Evolutionary conservation across 805 yeast genomes (phyloP).

Genomic region (Limtongia smithiae): DNA sequence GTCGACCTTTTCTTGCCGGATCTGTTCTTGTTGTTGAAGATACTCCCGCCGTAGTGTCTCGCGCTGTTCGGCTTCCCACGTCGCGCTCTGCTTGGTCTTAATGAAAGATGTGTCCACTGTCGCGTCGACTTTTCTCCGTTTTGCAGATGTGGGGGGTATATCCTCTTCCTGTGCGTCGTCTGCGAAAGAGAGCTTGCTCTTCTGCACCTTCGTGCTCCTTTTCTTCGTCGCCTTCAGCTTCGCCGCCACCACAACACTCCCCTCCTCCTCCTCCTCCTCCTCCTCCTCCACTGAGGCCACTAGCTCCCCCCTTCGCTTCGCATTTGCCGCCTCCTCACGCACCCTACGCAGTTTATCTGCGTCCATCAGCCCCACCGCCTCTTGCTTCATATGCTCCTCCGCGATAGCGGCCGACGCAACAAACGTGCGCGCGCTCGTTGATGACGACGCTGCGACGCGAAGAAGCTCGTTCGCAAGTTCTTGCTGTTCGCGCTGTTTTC

Average conservation of each 20-base stretch:
- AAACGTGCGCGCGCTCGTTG: slow-evolving; percentile 4
- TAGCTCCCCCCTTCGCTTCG: no score
- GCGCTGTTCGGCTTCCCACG: slow-evolving; percentile 15
- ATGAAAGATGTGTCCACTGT: slow-evolving; percentile 29
- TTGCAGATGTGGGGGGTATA: neutral
- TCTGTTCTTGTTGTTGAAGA: slow-evolving; percentile 23
- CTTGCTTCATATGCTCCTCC: slow-evolving; percentile 6
- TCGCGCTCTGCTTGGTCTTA: slow-evolving; percentile 20
- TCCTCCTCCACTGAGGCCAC: neutral
- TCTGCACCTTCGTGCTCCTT: slow-evolving; percentile 12
- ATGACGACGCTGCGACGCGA: slow-evolving; percentile 2
- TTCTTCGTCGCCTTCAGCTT: slow-evolving; percentile 7
- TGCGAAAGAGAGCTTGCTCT: slow-evolving; percentile 9
- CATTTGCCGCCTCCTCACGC: neutral
- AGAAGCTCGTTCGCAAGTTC: neutral
- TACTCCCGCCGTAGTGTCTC: slow-evolving; percentile 21
- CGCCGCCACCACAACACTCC: neutral
- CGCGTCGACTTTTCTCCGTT: slow-evolving; percentile 27
- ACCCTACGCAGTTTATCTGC: neutral
- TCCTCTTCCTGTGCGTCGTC: slow-evolving; percentile 8
- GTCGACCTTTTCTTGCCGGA: slow-evolving; percentile 24
- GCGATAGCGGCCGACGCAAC: neutral
- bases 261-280: neutral
- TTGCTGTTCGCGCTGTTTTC: neutral
- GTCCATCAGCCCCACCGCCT: slow-evolving; percentile 5